Evolutionary conservation across 208 protist genomes (phyloP), one percentile per base, ranked within the genome.

Genomic region (Leishmania braziliensis): DNA sequence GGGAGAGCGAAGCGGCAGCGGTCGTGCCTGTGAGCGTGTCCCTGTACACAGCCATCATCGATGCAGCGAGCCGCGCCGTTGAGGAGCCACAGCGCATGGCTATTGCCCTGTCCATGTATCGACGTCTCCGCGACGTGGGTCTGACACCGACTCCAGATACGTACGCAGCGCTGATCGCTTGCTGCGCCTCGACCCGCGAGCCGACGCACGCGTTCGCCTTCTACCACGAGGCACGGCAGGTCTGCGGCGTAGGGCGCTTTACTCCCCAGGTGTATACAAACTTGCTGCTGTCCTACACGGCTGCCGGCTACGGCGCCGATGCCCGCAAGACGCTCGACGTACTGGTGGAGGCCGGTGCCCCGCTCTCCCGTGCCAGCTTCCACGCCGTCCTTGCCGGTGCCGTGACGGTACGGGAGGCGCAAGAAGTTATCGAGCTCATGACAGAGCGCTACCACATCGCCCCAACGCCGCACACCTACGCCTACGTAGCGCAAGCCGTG

Each of bases 181-280:
- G 91, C 78, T 93, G 89, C 76, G 92, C 92, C 70, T 86, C 88
- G 23, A 86, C 77, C 23, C 78, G 83, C 23, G 94, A 96, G 81
- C 92, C 95, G 68, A 95, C 88, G 56, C 92, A 92, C 20, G 90
- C 91, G 74, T 96, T 97, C 81, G 93, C 91, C 20, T 94, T 97
- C 79, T 96, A 95, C 73, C 94, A 96, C 69, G 94, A 97, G 75
- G 92, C 94, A 1, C 89, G 84, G 18, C 78, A 85, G 29, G 77
- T 89, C 26, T 94, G 88, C 60, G 91, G 90, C 5, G 77, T 84
- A 46, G 10, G 83, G 70, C 20, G 70, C 46, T 89, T 97, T 53
- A 84, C 88, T 4, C 88, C 95, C 1, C 62, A 80, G 26, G 70
- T 95, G 69, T 97, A 96, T 81, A 93, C 93, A 23, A 95, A 95